These are phyloP conservation scores for Penicillium parvum DNA, from an alignment of 495 filamentous ascomycete species.

Conservation along the genomic window DNA sequence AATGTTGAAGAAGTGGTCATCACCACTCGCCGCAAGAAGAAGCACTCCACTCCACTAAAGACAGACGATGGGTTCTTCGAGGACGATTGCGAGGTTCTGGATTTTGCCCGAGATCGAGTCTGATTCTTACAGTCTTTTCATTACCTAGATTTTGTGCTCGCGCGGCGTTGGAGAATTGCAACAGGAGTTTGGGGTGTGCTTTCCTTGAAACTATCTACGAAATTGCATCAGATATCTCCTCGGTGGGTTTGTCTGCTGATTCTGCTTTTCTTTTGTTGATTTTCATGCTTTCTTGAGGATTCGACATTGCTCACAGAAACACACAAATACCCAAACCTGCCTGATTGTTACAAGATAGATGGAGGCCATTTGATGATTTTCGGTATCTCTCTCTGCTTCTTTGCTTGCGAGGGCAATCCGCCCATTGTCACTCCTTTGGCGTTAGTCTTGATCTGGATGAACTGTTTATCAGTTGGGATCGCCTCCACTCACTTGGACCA, in stretches of 20 bases:
- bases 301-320: conserved; percentile 22
- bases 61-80: conserved; percentile 87
- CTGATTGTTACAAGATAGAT: conserved; percentile 15
- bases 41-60: conserved; percentile 34
- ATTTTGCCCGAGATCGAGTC: conserved; percentile 83
- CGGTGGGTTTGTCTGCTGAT: conserved; percentile 1
- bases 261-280: conserved; percentile 5
- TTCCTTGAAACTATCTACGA: conserved; percentile 10
- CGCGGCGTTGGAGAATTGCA: conserved; percentile 17
- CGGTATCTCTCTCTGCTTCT: neutral
- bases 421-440: too few species aligned
- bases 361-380: conserved; percentile 8
- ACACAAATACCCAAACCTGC: conserved; percentile 19
- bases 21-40: conserved; percentile 67
- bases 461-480: too few species aligned
- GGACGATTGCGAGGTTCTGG: conserved; percentile 87
- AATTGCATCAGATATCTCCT: conserved; percentile 20
- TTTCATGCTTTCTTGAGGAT: conserved; percentile 5
- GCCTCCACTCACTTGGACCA: conserved; percentile 3
- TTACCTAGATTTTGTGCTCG: conserved; percentile 17
- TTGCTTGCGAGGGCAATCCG: neutral
- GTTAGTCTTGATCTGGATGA: too few species aligned
- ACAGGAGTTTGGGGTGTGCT: conserved; percentile 10
- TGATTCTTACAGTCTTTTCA: conserved; percentile 34
- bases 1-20: conserved; percentile 75